Conservation (phyloP, 1,139 yeast genomes). For the Yamadazyma blattariae region DNA sequence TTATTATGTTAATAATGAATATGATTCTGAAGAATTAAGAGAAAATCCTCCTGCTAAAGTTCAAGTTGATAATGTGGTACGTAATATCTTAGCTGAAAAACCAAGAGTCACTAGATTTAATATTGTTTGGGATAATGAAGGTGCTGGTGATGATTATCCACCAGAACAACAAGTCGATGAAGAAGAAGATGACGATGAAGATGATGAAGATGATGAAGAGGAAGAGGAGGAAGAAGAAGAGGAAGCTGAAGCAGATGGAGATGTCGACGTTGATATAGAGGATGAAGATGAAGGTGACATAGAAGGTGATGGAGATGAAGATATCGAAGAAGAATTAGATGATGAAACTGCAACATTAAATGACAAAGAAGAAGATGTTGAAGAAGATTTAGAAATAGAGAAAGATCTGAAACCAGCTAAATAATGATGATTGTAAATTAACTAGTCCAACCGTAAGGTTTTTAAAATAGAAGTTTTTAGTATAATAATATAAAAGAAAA, state of each 20-base stretch:
- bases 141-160: slow-evolving; percentile 68
- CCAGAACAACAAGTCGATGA: slow-evolving; percentile 48
- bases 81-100: slow-evolving; percentile 94
- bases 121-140: slow-evolving; percentile 87
- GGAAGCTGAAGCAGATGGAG: slow-evolving; percentile 40
- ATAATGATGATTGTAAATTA: no score
- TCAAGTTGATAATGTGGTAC: slow-evolving; percentile 88
- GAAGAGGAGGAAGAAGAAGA: slow-evolving; percentile 55
- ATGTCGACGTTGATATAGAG: slow-evolving; percentile 26
- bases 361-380: slow-evolving; percentile 7
- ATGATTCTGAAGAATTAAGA: slow-evolving; percentile 86
- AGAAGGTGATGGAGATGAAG: slow-evolving; percentile 6
- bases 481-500: no score
- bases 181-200: slow-evolving; percentile 54
- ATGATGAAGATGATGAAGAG: slow-evolving; percentile 57
- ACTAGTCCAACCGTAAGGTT: no score
- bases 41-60: slow-evolving; percentile 94
- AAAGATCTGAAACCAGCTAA: no score
- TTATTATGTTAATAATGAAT: slow-evolving; percentile 94
- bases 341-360: slow-evolving; percentile 7
- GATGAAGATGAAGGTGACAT: slow-evolving; percentile 8
- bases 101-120: slow-evolving; percentile 96
- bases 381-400: slow-evolving; percentile 9
- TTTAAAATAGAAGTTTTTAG: no score
- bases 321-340: slow-evolving; percentile 5